Evolutionary conservation across 2,329 filamentous ascomycete species (phyloP), one percentile per base, ranked within the genome.

Genomic region (Pseudogymnoascus sp.): DNA sequence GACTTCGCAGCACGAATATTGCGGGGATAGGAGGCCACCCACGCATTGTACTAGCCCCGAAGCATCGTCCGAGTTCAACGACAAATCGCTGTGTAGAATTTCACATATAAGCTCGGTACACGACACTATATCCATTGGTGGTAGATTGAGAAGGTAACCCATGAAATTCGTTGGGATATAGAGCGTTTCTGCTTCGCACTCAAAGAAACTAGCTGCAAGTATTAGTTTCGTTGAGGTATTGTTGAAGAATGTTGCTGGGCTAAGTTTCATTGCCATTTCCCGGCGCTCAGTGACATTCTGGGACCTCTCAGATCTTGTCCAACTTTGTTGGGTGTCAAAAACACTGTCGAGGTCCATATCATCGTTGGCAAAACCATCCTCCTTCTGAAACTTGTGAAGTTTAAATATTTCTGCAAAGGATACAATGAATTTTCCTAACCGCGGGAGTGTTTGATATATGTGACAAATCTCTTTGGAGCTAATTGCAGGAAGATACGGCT

Each of bases 1-100:
- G 18, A 85, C 82, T 73, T 96, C 92, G 63, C 87, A 92, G 64
- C 84, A 83, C 61, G 85, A 83, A 66, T 86, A 86, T 26, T 82
- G 81, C 2, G 77, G 74, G 12, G 76, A 73, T 19, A 86, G 77
- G 5, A 84, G 73, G 0, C 67, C 69, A 1, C 81, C 82, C 4
- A 83, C 67, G 28, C 76, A 75, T 62, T 80, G 73, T 19, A 85
- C 70, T 1, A 85, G 71, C 2, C 66, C 71, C 8, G 73, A 63
- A 1, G 79, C 78, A 62, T 78, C 75, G 9, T 78, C 75, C 0
- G 74, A 70, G 9, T 74, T 72, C 10, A 81, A 69, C n/a, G 76
- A 69, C 1, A 84, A 70, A 64, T 84, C 80, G 1, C 80, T 82
- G 5, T 69, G 68, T 56, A 84, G 78, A 15, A 86, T 39, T 19